These are phyloP conservation scores for Eucalyptus pauciflora DNA, from an alignment of 345 rosid genomes.

Conservation along the genomic window DNA sequence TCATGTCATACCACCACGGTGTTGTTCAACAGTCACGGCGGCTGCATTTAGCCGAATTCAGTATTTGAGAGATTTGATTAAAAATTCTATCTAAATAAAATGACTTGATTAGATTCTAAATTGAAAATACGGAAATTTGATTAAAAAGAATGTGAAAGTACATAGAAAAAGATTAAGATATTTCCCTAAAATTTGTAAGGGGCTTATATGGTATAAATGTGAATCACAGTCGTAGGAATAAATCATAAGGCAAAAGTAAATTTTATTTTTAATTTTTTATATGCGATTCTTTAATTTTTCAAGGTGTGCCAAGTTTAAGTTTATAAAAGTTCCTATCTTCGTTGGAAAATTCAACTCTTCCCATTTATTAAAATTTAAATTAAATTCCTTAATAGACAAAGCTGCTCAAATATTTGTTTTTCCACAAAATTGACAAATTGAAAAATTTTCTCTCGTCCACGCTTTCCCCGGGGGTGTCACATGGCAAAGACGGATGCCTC, in stretches of 20 bases:
- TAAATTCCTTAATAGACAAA: neutral
- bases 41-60: neutral
- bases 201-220: neutral
- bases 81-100: neutral
- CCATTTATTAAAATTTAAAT: neutral
- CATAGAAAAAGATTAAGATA: neutral
- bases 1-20: neutral
- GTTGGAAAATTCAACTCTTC: neutral
- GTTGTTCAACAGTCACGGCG: fast-evolving
- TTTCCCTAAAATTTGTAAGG: neutral
- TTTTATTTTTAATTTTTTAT: neutral
- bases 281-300: neutral
- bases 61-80: neutral
- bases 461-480: neutral
- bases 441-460: neutral
- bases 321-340: neutral
- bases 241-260: neutral
- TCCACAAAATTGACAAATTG: neutral
- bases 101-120: neutral
- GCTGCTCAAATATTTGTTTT: neutral
- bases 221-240: neutral
- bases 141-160: neutral
- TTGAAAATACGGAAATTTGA: neutral
- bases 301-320: neutral
- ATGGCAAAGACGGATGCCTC: neutral